Conservation (phyloP, 208 protist genomes). For the Leishmania amazonensis region DNA sequence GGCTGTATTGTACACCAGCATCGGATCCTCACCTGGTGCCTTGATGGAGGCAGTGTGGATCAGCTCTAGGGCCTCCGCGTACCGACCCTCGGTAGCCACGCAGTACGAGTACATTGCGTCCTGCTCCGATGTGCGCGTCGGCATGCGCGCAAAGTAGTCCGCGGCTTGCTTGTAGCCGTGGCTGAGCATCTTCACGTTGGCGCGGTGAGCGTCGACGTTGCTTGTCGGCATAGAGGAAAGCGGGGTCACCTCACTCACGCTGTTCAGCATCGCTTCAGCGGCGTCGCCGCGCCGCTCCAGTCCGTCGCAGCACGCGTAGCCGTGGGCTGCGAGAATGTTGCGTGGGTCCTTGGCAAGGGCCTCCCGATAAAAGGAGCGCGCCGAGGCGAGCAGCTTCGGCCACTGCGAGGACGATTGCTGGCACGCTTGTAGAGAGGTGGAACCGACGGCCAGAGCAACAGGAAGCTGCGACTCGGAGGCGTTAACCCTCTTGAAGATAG, state of each 20-base stretch:
- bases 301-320: slow-evolving; percentile 82
- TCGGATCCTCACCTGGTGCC: slow-evolving; percentile 28
- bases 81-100: slow-evolving; percentile 56
- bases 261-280: slow-evolving; percentile 72
- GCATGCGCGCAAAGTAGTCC: slow-evolving; percentile 62
- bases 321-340: slow-evolving; percentile 84
- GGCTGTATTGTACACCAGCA: slow-evolving; percentile 74
- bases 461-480: slow-evolving; percentile 39
- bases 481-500: slow-evolving; percentile 41
- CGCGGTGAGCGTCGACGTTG: slow-evolving; percentile 63
- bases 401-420: slow-evolving; percentile 57
- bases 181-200: slow-evolving; percentile 76
- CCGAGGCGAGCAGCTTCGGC: slow-evolving; percentile 42
- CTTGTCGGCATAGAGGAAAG: slow-evolving; percentile 52
- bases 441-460: slow-evolving; percentile 61
- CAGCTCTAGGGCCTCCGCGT: slow-evolving; percentile 60
- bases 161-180: slow-evolving; percentile 80
- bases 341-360: slow-evolving; percentile 60
- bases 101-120: slow-evolving; percentile 75
- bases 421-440: slow-evolving; percentile 64
- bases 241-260: slow-evolving; percentile 68
- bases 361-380: slow-evolving; percentile 56
- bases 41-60: slow-evolving; percentile 41
- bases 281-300: slow-evolving; percentile 59
- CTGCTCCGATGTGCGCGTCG: slow-evolving; percentile 50